Percentiles rank a stretch among this genome's conserved stretches.
These are phyloP conservation scores for Phytophthora palmivora DNA, from an alignment of 352 stramenopile genomes.

Conservation along the genomic window DNA sequence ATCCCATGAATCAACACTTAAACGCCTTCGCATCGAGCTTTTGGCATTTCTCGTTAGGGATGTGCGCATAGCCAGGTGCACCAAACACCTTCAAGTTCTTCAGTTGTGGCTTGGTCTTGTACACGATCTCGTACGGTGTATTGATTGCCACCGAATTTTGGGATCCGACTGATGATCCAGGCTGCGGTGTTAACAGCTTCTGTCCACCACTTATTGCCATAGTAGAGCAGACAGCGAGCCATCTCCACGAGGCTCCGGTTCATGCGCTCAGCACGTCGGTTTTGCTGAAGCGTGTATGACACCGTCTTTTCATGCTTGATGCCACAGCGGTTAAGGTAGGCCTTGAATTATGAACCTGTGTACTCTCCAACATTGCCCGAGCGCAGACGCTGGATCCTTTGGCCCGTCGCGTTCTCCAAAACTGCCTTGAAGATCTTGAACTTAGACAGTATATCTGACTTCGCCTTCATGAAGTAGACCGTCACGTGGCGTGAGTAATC, in stretches of 20 bases:
- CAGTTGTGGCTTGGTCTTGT: background rate
- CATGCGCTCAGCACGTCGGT: too few species aligned
- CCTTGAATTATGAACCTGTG: too few species aligned
- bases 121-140: constrained; percentile 1
- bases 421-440: constrained; percentile 20
- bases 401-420: constrained; percentile 1
- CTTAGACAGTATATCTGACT: constrained; percentile 23
- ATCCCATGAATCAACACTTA: constrained; percentile 11
- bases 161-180: constrained; percentile 23
- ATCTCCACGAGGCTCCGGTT: constrained; percentile 1
- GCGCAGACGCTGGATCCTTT: constrained; percentile 12
- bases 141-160: too few species aligned
- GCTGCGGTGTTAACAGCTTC: constrained; percentile 20
- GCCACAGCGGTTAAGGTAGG: too few species aligned
- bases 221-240: too few species aligned
- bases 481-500: constrained; percentile 27
- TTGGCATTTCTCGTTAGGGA: too few species aligned
- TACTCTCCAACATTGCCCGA: constrained; percentile 28
- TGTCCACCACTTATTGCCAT: constrained; percentile 13
- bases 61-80: too few species aligned
- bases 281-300: too few species aligned
- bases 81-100: too few species aligned
- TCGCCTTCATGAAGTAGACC: constrained; percentile 32
- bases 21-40: too few species aligned
- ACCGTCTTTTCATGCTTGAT: too few species aligned